Conservation (phyloP, 2,329 filamentous ascomycete genomes). For the Lasiodiplodia sp. region DNA sequence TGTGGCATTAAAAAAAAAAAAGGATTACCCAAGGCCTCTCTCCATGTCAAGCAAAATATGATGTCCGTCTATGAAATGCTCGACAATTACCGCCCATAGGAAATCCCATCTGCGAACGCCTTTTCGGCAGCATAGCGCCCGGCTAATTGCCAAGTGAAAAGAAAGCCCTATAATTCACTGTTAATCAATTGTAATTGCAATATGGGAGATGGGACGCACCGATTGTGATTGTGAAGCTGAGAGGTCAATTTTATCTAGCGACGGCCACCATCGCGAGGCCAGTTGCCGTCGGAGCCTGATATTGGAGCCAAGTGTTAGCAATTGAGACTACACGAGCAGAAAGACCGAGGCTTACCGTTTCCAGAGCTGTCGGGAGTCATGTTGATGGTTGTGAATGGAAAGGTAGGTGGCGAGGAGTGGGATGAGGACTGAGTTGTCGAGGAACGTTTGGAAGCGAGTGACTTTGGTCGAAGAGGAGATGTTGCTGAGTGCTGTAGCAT, state of each 20-base stretch:
- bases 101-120: background rate
- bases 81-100: background rate
- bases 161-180: background rate
- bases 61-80: background rate
- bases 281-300: background rate
- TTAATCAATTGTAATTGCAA: background rate
- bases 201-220: background rate
- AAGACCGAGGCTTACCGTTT: background rate
- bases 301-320: background rate
- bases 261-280: constrained; percentile 11
- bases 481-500: background rate
- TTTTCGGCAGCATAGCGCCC: background rate
- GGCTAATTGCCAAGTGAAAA: background rate
- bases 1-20: background rate
- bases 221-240: background rate
- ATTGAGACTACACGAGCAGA: background rate
- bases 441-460: background rate
- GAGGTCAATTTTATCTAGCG: background rate
- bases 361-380: constrained; percentile 9
- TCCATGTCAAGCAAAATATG: background rate
- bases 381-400: background rate
- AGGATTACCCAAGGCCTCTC: background rate
- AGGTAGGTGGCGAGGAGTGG: background rate
- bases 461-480: background rate
- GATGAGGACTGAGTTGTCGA: background rate